phyloP scores from a whole-genome alignment of 1,284 basidiomycete genomes.

The Thelephora terrestris region DNA sequence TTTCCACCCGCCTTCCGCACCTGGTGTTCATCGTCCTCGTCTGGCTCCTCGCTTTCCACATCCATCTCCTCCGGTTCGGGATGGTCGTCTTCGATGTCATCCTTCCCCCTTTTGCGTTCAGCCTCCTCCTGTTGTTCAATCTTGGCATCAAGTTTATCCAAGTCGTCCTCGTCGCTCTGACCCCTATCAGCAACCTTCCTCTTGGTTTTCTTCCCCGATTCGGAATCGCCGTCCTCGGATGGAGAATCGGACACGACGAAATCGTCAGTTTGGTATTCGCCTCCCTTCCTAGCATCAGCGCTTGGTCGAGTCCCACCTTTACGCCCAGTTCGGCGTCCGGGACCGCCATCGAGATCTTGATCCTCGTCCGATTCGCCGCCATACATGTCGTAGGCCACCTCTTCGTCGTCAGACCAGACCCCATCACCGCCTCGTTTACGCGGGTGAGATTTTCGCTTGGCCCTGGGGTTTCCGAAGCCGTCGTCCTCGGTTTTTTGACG shows the following conservation, averaged over 20 bases:
- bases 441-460: constrained; percentile 22
- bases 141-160: constrained; percentile 63
- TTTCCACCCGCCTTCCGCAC: constrained; percentile 47
- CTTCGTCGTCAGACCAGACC: constrained; percentile 36
- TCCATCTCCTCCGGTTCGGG: constrained; percentile 48
- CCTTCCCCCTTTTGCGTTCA: constrained; percentile 30
- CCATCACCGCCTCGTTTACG: constrained; percentile 26
- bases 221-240: constrained; percentile 39
- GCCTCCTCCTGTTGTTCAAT: constrained; percentile 41
- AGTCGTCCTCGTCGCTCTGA: constrained; percentile 43
- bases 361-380: constrained; percentile 51
- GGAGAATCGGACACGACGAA: constrained; percentile 73
- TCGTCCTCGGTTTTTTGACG: constrained; percentile 39
- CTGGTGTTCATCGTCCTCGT: constrained; percentile 51
- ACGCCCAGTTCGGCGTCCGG: constrained; percentile 20
- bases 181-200: constrained; percentile 31
- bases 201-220: constrained; percentile 29
- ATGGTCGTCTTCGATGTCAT: constrained; percentile 28
- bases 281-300: constrained; percentile 33
- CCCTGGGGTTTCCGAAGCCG: constrained; percentile 33
- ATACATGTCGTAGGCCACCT: constrained; percentile 38
- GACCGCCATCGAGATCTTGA: constrained; percentile 29
- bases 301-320: constrained; percentile 29
- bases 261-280: constrained; percentile 75
- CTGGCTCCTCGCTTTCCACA: constrained; percentile 57